Evolutionary conservation across 2,329 filamentous ascomycete genomes (phyloP).

Genomic region (Teratosphaeriaceae sp.): DNA sequence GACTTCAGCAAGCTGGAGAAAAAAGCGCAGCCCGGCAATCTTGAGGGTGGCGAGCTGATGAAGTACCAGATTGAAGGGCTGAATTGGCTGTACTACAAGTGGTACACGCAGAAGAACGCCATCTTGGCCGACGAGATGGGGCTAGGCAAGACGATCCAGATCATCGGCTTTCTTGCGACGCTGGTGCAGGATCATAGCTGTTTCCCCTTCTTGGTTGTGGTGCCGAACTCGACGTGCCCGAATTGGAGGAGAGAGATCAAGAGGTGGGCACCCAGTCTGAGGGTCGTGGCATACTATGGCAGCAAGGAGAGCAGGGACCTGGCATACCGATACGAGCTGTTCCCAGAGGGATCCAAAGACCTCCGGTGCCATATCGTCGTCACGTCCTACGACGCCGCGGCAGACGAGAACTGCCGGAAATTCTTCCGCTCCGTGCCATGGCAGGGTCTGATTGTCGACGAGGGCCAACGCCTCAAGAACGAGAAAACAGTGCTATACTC

Average conservation of each 20-base stretch:
- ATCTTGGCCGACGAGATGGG: constrained; percentile 99
- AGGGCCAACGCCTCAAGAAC: constrained; percentile 95
- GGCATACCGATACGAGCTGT: constrained; percentile 83
- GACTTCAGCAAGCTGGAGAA: constrained; percentile 64
- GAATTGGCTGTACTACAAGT: constrained; percentile 94
- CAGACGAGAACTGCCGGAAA: constrained; percentile 63
- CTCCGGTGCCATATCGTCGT: constrained; percentile 97
- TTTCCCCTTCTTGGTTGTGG: constrained; percentile 94
- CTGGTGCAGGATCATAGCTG: constrained; percentile 80
- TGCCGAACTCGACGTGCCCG: constrained; percentile 92
- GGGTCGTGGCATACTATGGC: constrained; percentile 95
- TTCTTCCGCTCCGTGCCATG: constrained; percentile 90
- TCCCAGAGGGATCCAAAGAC: constrained; percentile 74
- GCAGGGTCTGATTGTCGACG: constrained; percentile 94
- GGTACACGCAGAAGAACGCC: constrained; percentile 89
- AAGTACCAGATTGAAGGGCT: constrained; percentile 91
- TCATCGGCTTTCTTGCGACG: constrained; percentile 95
- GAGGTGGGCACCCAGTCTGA: constrained; percentile 88
- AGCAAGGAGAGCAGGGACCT: constrained; percentile 78
- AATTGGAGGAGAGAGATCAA: constrained; percentile 99
- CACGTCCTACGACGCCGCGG: constrained; percentile 84
- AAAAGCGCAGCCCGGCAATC: constrained; percentile 76
- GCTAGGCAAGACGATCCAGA: constrained; percentile 95
- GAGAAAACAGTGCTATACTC: constrained; percentile 88
- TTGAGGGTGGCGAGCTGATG: constrained; percentile 76